Base-by-base conservation (phyloP, 164 flowering plant species). In the Paratinospora sagittata region DNA sequence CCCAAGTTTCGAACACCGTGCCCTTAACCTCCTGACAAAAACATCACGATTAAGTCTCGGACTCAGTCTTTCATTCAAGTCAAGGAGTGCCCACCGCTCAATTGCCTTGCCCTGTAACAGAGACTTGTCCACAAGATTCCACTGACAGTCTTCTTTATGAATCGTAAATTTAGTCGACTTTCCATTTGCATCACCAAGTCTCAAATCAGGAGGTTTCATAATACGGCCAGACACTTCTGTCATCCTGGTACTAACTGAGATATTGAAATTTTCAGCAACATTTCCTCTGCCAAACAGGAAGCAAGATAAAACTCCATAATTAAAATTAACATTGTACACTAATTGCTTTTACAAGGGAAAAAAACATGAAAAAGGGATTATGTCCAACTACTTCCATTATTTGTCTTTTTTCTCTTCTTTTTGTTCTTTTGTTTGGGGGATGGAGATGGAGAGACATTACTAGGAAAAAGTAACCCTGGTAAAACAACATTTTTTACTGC, bases 71-170 rank as follows among this genome's bases (percentile, higher is more conserved):
- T 82, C 77, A 27, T 61, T 73, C 43, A 85, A 89, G 70, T 89
- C 87, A 61, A 90, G 70, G 34, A 89, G 64, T 17, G 79, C 94
- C 98, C 96, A 92, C 2, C 82, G 65, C 0, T 80, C 78, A 39
- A 92, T 67, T 6, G 66, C 23, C 74, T 75, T 88, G 1, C 88
- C 96, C 33, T 85, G 84, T 27, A 78, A 80, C 2, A 92, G 76
- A 17, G 75, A 75, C 49, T 71, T 84, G 0, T 79, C 68, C 16
- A 78, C 66, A 23, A 92, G 85, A 67, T 87, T 92, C 91, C 92
- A 92, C 3, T 89, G 91, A 69, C 90, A 76, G 36, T 87, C 86
- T n/a, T 79, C 81, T 37, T 17, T 71, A 30, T 84, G 80, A 34
- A 82, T 66, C 4, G 14, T 52, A 21, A 81, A 27, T 52, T 16